phyloP scores from a whole-genome alignment of 164 flowering plant species.

The Kingdonia uniflora region DNA sequence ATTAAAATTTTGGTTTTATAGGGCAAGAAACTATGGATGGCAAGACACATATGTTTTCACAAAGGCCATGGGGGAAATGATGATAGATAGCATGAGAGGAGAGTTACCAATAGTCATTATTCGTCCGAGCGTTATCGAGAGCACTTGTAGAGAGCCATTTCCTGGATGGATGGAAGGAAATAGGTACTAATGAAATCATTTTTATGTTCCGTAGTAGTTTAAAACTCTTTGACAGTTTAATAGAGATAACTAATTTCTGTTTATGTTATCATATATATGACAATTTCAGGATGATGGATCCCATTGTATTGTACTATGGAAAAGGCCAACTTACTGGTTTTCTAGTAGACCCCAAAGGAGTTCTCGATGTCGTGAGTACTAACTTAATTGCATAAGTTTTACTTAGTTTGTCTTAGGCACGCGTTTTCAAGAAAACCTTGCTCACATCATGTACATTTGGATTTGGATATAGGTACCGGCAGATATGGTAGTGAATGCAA shows the following conservation, averaged over 20 bases:
- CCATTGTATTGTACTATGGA: constrained; percentile 71
- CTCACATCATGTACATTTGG: not conserved
- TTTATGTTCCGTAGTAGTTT: not conserved
- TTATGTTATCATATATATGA: not conserved
- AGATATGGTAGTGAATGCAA: constrained; percentile 93
- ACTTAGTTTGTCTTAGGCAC: not conserved
- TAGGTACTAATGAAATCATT: not conserved
- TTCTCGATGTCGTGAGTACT: constrained; percentile 74
- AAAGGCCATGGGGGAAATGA: constrained; percentile 5
- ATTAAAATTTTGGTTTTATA: not conserved
- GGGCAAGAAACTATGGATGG: constrained; percentile 4
- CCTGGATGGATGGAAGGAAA: constrained; percentile 8
- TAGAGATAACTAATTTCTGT: not conserved
- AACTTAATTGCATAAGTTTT: not conserved
- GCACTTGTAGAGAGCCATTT: constrained; percentile 5
- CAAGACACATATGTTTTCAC: constrained; percentile 6
- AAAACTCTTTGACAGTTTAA: not conserved
- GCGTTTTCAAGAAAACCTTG: not conserved
- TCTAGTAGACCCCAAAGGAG: constrained; percentile 69
- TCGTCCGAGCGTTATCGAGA: constrained; percentile 4
- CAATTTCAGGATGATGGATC: constrained; percentile 87
- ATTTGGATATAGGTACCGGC: constrained; percentile 59
- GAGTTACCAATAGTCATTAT: not conserved
- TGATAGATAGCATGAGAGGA: constrained; percentile 2
- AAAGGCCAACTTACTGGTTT: constrained; percentile 90